A percentile compares a stretch with the other conserved stretches of the same genome.
phyloP scores from a whole-genome alignment of 768 basidiomycete species.

The Suillus subluteus region DNA sequence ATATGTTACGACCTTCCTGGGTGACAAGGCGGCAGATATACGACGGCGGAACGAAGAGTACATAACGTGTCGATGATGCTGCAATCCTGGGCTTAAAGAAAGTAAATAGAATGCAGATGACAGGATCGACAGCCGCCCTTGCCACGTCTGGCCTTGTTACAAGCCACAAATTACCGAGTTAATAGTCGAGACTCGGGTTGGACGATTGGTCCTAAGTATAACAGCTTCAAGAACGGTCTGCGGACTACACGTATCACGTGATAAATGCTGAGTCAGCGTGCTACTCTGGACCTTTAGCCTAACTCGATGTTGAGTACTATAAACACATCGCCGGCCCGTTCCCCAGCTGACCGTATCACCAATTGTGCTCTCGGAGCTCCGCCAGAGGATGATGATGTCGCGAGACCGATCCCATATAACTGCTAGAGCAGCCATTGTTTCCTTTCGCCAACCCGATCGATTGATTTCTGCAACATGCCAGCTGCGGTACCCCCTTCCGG shows the following conservation, averaged over 20 bases:
- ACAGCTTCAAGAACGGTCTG: not conserved
- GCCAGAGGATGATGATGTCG: constrained; percentile 4
- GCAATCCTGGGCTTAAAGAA: not conserved
- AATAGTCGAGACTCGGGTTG: not conserved
- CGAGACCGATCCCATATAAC: constrained; percentile 7
- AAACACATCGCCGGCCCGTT: not conserved
- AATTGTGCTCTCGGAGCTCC: constrained; percentile 11
- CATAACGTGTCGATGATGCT: constrained; percentile 35
- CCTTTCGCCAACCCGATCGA: not conserved
- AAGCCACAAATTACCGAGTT: not conserved
- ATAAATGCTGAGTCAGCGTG: not conserved
- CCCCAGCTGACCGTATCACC: not conserved
- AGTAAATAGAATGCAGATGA: not conserved
- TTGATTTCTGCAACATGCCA: constrained; percentile 24
- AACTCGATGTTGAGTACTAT: no score
- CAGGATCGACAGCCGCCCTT: not conserved
- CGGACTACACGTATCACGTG: not conserved
- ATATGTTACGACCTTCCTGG: constrained; percentile 56
- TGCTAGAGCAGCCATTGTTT: not conserved
- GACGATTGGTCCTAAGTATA: not conserved
- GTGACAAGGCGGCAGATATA: constrained; percentile 32
- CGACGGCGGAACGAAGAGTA: constrained; percentile 47
- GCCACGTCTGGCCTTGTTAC: not conserved
- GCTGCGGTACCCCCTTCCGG: constrained; percentile 60
- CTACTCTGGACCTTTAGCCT: no score